Base-by-base conservation (phyloP, 1,139 yeast species). In the Hemisphaericaspora subhashii region DNA sequence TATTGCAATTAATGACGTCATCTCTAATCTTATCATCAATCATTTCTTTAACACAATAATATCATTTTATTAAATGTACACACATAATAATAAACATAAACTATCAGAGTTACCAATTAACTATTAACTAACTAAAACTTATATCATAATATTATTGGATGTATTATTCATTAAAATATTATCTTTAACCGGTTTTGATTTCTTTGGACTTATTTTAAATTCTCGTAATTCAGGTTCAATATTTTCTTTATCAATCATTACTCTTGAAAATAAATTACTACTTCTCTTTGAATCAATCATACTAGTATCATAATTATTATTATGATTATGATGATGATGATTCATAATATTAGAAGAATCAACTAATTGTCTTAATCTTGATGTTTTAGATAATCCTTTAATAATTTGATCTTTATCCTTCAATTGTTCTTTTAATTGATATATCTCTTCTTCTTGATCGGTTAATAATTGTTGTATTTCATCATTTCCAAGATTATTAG, bases 391-490 rank as follows among this genome's bases (percentile, higher is more conserved):
- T 35, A 89, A 66, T 8, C 94, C 89, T 46, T 77, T 77, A 41
- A 89, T 86, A 46, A 89, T 81, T 37, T 83, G 82, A 50, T 88
- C 95, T 57, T 88, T 89, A 50, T 72, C 79, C 39, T 75, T 73
- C 37, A 86, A 60, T 36, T 76, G 69, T 43, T 79, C 84, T 51
- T 75, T 75, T 50, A 89, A 66, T 40, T 81, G 87, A 36, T 66
- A 57, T 9, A 88, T 78, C 55, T 86, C 95, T 38, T 81, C 89
- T 45, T 77, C 83, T 49, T 84, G 83, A 30, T 82, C 89, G 42
- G 70, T 71, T 42, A 83, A 47, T 2, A 60, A 46, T 11, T 57
- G 29, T 6, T 28, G 21, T n/a, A 27, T 18, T 24, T 35, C 37
- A 22, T 14, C 15, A 15, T 27, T 20, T 6, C 10, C 37, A 16